Base-by-base conservation (phyloP, 371 early-diverging fungal species). In the Mucor lusitanicus region DNA sequence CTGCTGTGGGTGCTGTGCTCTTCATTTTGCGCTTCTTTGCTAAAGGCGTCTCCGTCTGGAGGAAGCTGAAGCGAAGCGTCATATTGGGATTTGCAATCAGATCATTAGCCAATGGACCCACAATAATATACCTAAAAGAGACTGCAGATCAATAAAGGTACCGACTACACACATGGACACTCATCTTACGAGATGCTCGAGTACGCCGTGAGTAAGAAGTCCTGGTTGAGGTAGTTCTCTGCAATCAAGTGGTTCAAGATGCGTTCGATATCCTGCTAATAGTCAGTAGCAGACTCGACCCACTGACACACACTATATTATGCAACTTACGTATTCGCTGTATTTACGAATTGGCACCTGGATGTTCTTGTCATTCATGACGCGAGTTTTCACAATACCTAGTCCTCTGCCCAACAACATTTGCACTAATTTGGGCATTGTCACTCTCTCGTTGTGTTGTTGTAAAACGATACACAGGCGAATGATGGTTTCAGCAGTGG, bases 401-500 rank as follows among this genome's bases (percentile, higher is more conserved):
- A 78, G 65, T 2, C 79, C 81, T 13, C 76, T 64, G 0, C 87
- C 87, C 61, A 79, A 68, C 73, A 81, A 66, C 48, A 81, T 69
- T 15, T 83, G 78, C 2, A 83, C 77, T n/a, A 87, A 69, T 48
- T 86, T 86, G 37, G 64, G 66, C 69, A 88, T 75, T 7, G 88
- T 86, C 17, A 84, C 85, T 23, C 84, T 63, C n/a, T 83, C 81
- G 48, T 81, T 77, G 6, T 65, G 60, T 28, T 66, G 59, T 40
- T 68, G 65, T 3, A 85, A 65, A 1, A 74, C 67, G n/a, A 64
- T 63, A 17, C 78, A 73, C 68, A 92, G 30, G 28, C 68, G 63
- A 72, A 87, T 74, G 40, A 90, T 65, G 4, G 85, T 60, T 54
- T 74, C 63, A 6, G 81, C 79, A 25, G 80, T 75, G 13, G 42